These are phyloP conservation scores for Neofusicoccum ribis DNA, from an alignment of 2,329 filamentous ascomycete species.

Conservation along the genomic window DNA sequence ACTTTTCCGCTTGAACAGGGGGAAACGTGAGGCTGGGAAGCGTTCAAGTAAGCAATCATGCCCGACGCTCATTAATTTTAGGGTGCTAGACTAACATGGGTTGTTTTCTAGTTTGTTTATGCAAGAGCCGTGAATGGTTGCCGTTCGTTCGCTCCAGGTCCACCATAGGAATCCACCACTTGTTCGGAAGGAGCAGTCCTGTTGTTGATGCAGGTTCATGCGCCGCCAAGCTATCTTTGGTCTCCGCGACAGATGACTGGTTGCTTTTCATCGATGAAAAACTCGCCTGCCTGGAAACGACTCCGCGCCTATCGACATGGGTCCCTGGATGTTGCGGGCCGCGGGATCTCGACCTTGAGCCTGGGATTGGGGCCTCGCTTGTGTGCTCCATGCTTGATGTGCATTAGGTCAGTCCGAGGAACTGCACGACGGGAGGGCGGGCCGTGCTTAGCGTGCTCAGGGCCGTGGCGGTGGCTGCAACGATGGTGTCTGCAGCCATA, in stretches of 20 bases:
- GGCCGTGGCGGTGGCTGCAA: background rate
- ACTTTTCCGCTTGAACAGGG: conserved; percentile 12
- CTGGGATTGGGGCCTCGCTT: background rate
- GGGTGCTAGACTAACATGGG: background rate
- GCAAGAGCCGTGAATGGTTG: background rate
- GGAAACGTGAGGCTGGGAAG: background rate
- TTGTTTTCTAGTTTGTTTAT: conserved; percentile 1
- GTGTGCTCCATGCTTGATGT: background rate
- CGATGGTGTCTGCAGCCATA: background rate
- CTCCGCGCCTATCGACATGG: background rate
- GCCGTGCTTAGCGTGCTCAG: conserved; percentile 8
- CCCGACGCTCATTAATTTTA: background rate
- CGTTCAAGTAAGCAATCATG: background rate
- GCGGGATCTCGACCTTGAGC: background rate
- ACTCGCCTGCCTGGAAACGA: background rate
- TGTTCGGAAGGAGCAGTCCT: background rate
- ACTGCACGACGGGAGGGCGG: background rate
- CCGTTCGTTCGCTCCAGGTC: background rate
- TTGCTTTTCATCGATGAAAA: background rate
- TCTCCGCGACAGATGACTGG: background rate
- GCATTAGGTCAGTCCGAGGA: background rate
- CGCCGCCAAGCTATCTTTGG: background rate
- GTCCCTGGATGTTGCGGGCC: background rate
- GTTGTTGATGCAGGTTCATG: background rate
- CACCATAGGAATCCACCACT: background rate